These are phyloP conservation scores for Xanthoconium purpureum DNA, from an alignment of 768 basidiomycete genomes.

Conservation along the genomic window DNA sequence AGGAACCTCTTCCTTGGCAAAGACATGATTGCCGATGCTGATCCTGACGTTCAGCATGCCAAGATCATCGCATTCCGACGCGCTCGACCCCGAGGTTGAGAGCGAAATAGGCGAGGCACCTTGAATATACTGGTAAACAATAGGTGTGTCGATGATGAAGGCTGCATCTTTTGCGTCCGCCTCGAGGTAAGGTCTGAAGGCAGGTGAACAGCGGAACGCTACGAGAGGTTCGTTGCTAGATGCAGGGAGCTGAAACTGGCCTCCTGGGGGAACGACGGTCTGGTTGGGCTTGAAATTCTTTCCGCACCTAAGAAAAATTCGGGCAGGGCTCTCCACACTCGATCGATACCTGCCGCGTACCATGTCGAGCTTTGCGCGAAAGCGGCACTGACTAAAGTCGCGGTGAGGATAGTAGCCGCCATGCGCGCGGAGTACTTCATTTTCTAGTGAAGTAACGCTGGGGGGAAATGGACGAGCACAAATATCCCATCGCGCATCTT, in stretches of 20 bases:
- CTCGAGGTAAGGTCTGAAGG: constrained; percentile 45
- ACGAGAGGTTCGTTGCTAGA: constrained; percentile 38
- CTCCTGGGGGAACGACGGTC: constrained; percentile 43
- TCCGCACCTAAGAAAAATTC: constrained; percentile 42
- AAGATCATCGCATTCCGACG: background rate
- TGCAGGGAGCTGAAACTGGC: constrained; percentile 40
- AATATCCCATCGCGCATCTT: background rate
- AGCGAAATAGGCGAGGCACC: constrained; percentile 34
- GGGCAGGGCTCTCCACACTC: background rate
- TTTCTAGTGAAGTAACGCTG: background rate
- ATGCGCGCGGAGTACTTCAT: constrained; percentile 18
- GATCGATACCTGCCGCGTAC: constrained; percentile 2
- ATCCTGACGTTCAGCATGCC: constrained; percentile 30
- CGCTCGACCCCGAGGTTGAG: background rate
- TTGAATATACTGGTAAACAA: constrained; percentile 35
- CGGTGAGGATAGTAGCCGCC: constrained; percentile 9
- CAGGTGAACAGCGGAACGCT: constrained; percentile 46
- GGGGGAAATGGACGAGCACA: background rate
- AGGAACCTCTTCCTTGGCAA: constrained; percentile 30
- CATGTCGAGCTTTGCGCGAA: constrained; percentile 26
- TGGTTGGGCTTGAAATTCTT: constrained; percentile 45
- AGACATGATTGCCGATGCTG: constrained; percentile 23
- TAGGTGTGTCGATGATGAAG: constrained; percentile 38
- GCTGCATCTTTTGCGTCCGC: constrained; percentile 31
- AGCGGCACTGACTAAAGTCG: constrained; percentile 2